A percentile compares a stretch with the other conserved stretches of the same genome.
Evolutionary conservation across 2,329 filamentous ascomycete genomes (phyloP).

Genomic region (Botrytis aclada): DNA sequence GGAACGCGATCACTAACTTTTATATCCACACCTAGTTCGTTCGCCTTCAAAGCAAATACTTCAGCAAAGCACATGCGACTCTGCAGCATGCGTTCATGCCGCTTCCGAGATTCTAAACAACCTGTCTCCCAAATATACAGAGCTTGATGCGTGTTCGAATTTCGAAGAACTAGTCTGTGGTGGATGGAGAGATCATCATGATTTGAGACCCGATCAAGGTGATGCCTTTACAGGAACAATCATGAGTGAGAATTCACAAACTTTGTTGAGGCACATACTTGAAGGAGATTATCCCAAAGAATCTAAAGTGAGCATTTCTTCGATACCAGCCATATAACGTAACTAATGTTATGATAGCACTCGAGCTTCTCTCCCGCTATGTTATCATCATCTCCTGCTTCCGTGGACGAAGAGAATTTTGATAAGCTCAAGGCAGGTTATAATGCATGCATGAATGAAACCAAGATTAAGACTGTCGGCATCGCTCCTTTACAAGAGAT

Average conservation of each 20-base stretch:
- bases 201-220: conserved; percentile 62
- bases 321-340: neutral
- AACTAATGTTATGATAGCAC: conserved; percentile 40
- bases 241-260: conserved; percentile 59
- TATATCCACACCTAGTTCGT: conserved; percentile 20
- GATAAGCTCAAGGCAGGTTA: conserved; percentile 63
- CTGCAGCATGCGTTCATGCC: conserved; percentile 61
- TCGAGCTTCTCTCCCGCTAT: conserved; percentile 48
- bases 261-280: conserved; percentile 59
- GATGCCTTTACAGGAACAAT: conserved; percentile 58
- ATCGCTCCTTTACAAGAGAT: conserved; percentile 54
- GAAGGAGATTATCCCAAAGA: conserved; percentile 53
- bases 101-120: conserved; percentile 61
- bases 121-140: conserved; percentile 57
- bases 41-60: conserved; percentile 20
- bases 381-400: conserved; percentile 40
- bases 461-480: conserved; percentile 53
- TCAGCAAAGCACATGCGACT: conserved; percentile 46
- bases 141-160: conserved; percentile 65
- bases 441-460: conserved; percentile 62
- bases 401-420: conserved; percentile 60
- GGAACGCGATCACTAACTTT: neutral
- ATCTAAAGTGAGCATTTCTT: conserved; percentile 38
- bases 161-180: conserved; percentile 68
- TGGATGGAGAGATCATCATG: conserved; percentile 62